Percentiles rank a stretch among this genome's conserved stretches.
Conservation (phyloP, 345 rosid genomes). For the Lepidium sativum region DNA sequence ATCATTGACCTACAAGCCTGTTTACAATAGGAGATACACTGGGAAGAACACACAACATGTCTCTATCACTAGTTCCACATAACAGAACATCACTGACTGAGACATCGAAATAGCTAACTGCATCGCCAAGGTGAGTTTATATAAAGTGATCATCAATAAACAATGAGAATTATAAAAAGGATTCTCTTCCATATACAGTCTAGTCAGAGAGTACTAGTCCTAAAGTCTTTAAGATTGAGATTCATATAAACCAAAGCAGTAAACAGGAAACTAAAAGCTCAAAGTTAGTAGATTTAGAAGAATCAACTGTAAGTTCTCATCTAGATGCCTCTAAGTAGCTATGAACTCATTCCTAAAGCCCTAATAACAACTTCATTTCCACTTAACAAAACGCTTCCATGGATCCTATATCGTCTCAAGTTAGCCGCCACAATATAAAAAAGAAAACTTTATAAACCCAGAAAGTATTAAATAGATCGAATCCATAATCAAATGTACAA, state of each 20-base stretch:
- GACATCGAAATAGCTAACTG: background rate
- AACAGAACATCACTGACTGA: background rate
- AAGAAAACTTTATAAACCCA: background rate
- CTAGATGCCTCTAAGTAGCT: background rate
- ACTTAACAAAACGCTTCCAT: background rate
- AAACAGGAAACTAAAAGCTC: background rate
- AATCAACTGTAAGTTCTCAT: background rate
- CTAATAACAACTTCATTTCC: background rate
- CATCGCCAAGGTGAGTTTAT: background rate
- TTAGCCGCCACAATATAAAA: background rate
- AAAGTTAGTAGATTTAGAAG: background rate
- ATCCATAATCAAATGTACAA: background rate
- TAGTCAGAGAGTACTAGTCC: background rate
- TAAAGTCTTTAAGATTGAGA: background rate
- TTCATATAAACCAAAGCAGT: background rate
- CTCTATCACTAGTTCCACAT: background rate
- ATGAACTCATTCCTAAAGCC: background rate
- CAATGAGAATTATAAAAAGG: background rate
- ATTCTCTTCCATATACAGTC: background rate
- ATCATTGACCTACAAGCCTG: too few species aligned
- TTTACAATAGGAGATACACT: too few species aligned
- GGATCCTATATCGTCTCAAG: background rate
- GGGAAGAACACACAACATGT: background rate
- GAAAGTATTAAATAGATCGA: conserved; percentile 7
- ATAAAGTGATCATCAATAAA: background rate